Percentiles rank a stretch among this genome's conserved stretches.
Evolutionary conservation across 345 rosid genomes (phyloP).

Genomic region (Diplotaxis tenuifolia): DNA sequence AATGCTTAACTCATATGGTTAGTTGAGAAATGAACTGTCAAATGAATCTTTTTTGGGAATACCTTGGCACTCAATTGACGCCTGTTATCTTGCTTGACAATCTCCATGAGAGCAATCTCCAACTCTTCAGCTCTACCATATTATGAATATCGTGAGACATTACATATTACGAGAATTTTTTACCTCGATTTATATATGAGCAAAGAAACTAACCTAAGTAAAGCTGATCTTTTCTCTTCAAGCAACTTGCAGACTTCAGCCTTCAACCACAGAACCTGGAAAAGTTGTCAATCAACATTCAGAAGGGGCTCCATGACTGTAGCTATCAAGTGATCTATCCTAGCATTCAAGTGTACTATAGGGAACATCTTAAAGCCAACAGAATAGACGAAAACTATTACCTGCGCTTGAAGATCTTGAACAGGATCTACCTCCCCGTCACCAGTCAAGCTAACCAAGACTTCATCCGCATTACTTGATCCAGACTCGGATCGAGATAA

Average conservation of each 20-base stretch:
- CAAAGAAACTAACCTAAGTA: conserved; percentile 63
- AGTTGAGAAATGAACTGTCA: conserved; percentile 8
- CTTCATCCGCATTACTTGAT: conserved; percentile 71
- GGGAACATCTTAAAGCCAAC: conserved; percentile 19
- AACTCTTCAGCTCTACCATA: conserved; percentile 89
- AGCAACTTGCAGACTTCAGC: conserved; percentile 90
- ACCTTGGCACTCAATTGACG: conserved; percentile 95
- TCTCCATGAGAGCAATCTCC: conserved; percentile 99
- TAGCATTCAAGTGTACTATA: conserved; percentile 1
- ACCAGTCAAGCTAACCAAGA: conserved; percentile 63
- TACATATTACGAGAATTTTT: conserved; percentile 1
- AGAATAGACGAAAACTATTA: conserved; percentile 30
- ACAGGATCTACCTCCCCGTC: conserved; percentile 68
- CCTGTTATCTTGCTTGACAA: conserved; percentile 96
- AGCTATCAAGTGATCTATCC: conserved; percentile 6
- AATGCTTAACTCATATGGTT: not conserved
- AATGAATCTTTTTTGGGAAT: conserved; percentile 28
- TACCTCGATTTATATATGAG: not conserved
- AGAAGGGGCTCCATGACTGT: conserved; percentile 10
- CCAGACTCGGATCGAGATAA: conserved; percentile 74
- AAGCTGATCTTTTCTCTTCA: conserved; percentile 94
- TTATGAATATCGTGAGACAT: conserved; percentile 21
- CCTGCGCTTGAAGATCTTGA: conserved; percentile 95
- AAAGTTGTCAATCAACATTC: conserved; percentile 13
- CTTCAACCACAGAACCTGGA: conserved; percentile 91